Evolutionary conservation across 306 rosid species (phyloP).

Genomic region (Pueraria montana): DNA sequence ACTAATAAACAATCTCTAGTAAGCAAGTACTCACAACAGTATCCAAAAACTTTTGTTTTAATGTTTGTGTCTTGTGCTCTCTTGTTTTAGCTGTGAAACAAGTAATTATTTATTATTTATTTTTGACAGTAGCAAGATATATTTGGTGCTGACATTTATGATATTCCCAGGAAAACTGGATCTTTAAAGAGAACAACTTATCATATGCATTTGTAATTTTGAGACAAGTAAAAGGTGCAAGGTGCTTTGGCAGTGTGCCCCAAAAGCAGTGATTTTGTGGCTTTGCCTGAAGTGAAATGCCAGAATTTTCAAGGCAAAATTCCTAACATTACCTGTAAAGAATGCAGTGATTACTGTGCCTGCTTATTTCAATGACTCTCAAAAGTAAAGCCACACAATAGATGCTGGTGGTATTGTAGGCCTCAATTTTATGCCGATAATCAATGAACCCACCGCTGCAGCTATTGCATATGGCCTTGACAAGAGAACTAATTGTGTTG

Average conservation of each 20-base stretch:
- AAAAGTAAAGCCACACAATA: too few species aligned
- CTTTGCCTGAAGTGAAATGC: neutral
- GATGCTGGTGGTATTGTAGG: too few species aligned
- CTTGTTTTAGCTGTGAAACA: neutral
- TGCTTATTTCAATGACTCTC: too few species aligned
- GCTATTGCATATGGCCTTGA: too few species aligned
- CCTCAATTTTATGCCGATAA: too few species aligned
- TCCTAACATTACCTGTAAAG: neutral
- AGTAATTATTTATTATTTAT: neutral
- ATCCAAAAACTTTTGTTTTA: neutral
- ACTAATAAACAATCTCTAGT: too few species aligned
- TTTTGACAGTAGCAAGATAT: neutral
- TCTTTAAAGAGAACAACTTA: neutral
- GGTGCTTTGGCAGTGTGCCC: neutral
- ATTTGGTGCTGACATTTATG: neutral
- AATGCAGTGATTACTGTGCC: too few species aligned
- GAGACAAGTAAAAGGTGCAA: neutral
- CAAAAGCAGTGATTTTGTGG: neutral
- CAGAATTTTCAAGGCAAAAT: neutral
- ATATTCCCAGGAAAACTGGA: conserved; percentile 2
- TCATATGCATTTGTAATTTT: neutral
- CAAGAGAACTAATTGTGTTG: too few species aligned
- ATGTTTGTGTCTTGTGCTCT: neutral
- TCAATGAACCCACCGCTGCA: too few species aligned
- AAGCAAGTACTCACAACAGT: neutral